Percentiles rank a stretch among this genome's conserved stretches.
Conservation (phyloP, 371 early-diverging fungal species). For the Mucor piriformis region DNA sequence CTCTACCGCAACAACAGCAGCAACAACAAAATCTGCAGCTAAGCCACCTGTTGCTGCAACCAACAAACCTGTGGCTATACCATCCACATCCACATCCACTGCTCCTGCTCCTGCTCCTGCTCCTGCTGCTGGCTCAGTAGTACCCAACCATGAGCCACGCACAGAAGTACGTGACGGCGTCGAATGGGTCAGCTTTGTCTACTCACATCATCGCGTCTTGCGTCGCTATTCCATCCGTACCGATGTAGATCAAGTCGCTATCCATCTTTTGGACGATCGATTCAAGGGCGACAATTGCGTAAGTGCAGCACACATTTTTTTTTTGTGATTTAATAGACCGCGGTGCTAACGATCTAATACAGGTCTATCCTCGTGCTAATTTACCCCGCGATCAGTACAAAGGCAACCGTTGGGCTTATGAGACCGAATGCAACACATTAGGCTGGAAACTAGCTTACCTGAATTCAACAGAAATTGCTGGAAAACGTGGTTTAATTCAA, state of each 20-base stretch:
- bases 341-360: not conserved
- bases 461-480: conserved; percentile 78
- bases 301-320: no score
- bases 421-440: conserved; percentile 37
- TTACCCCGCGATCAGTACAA: conserved; percentile 64
- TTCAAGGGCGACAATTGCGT: conserved; percentile 41
- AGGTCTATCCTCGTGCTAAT: conserved; percentile 70
- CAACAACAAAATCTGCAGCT: not conserved
- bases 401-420: conserved; percentile 71
- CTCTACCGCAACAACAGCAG: conserved; percentile 12
- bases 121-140: conserved; percentile 13
- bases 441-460: conserved; percentile 59
- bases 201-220: conserved; percentile 58
- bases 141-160: conserved; percentile 29
- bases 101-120: not conserved
- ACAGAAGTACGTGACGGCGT: conserved; percentile 50
- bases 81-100: conserved; percentile 7
- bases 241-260: conserved; percentile 70
- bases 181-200: conserved; percentile 67
- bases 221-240: conserved; percentile 74
- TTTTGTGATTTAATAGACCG: not conserved
- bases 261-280: conserved; percentile 27
- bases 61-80: not conserved
- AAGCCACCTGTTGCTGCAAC: no score
- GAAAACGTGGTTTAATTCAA: conserved; percentile 89